Conservation (phyloP, 257 asterid genomes). For the Coffea eugenioides region DNA sequence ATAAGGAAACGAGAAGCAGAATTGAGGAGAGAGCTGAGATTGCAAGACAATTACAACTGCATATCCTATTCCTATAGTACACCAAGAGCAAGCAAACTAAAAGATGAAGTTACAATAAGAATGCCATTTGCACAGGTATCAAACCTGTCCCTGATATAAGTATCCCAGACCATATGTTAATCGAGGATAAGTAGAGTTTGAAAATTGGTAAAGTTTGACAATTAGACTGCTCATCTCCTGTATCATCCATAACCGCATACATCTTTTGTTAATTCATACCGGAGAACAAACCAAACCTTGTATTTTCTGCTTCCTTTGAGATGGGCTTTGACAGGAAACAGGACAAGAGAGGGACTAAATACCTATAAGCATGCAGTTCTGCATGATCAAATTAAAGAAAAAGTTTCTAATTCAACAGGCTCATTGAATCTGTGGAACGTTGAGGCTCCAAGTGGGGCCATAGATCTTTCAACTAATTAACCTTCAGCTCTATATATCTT, state of each 20-base stretch:
- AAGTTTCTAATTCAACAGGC: neutral
- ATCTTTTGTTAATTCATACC: neutral
- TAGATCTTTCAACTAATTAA: neutral
- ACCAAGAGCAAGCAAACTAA: neutral
- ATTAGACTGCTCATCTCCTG: neutral
- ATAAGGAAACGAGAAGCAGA: neutral
- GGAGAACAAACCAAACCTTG: neutral
- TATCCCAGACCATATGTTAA: neutral
- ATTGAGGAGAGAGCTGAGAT: neutral
- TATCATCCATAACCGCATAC: neutral
- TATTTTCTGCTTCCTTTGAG: neutral
- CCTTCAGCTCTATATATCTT: neutral
- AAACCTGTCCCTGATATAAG: neutral
- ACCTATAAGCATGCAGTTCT: neutral
- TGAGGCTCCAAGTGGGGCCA: neutral
- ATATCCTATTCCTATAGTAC: neutral
- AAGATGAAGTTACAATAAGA: neutral
- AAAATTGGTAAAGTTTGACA: neutral
- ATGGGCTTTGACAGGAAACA: constrained; percentile 6
- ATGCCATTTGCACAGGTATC: neutral
- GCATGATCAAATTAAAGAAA: neutral
- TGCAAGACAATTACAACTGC: neutral
- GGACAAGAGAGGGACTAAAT: neutral
- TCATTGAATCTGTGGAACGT: neutral
- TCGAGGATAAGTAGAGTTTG: neutral